These are phyloP conservation scores for Boletus subluridellus DNA, from an alignment of 1,284 basidiomycete genomes.

Conservation along the genomic window DNA sequence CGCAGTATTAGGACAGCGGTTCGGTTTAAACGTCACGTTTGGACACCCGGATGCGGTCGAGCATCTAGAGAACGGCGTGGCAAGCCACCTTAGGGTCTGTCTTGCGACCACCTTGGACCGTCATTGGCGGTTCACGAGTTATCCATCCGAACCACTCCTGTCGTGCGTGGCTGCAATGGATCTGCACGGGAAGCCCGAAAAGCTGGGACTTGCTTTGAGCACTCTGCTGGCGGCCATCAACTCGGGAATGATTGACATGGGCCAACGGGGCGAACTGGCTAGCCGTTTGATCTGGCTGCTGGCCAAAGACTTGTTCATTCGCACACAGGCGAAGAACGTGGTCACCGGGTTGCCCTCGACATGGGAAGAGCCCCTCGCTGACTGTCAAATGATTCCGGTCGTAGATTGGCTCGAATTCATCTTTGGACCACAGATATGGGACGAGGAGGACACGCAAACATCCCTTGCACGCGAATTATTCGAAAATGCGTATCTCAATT, in stretches of 20 bases:
- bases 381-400: too few species aligned
- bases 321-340: too few species aligned
- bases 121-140: conserved; percentile 5
- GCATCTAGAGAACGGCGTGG: not conserved
- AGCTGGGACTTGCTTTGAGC: not conserved
- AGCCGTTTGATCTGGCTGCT: too few species aligned
- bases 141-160: not conserved
- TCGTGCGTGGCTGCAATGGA: not conserved
- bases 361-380: not conserved
- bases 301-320: too few species aligned
- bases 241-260: not conserved
- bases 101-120: conserved; percentile 7
- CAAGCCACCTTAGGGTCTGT: conserved; percentile 6
- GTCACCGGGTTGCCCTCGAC: too few species aligned
- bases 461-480: too few species aligned
- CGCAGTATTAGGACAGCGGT: not conserved
- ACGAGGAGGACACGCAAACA: too few species aligned
- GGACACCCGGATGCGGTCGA: conserved; percentile 6
- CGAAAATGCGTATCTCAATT: too few species aligned
- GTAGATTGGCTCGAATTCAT: too few species aligned
- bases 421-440: too few species aligned
- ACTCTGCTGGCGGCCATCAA: too few species aligned
- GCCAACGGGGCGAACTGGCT: not conserved
- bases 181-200: not conserved
- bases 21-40: not conserved